phyloP scores from a whole-genome alignment of 805 yeast species.

The Kluyveromyces nonfermentans region DNA sequence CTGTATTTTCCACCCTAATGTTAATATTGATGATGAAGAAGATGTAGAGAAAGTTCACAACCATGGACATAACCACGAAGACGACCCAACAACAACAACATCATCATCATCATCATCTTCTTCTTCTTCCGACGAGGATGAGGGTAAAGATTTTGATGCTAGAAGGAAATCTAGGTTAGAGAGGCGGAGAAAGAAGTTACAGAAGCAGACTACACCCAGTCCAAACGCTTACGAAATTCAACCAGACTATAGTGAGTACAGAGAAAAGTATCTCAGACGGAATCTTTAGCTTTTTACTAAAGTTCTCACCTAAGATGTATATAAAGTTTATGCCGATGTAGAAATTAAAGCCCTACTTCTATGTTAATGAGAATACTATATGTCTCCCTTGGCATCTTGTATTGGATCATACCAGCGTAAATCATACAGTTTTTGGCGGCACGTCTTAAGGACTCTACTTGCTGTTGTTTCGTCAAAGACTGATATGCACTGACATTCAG shows the following conservation, averaged over 20 bases:
- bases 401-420: slow-evolving; percentile 90
- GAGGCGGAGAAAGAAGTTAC: slow-evolving; percentile 26
- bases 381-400: slow-evolving; percentile 80
- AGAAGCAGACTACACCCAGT: slow-evolving; percentile 26
- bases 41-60: slow-evolving; percentile 24
- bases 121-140: slow-evolving; percentile 35
- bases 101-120: slow-evolving; percentile 26
- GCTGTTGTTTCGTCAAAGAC: slow-evolving; percentile 42
- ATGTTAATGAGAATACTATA: slow-evolving; percentile 60
- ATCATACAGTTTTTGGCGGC: slow-evolving; percentile 84
- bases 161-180: slow-evolving; percentile 28
- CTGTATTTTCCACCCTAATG: slow-evolving; percentile 76
- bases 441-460: slow-evolving; percentile 43
- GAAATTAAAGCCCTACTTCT: slow-evolving; percentile 35
- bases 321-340: background rate
- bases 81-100: slow-evolving; percentile 4
- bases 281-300: background rate
- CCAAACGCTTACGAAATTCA: slow-evolving; percentile 89
- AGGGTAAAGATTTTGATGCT: slow-evolving; percentile 25
- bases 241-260: slow-evolving; percentile 44
- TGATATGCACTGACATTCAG: slow-evolving; percentile 33
- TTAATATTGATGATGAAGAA: slow-evolving; percentile 43
- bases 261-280: slow-evolving; percentile 9
- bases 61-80: slow-evolving; percentile 11
- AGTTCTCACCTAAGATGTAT: background rate